Conservation (phyloP, 1,284 basidiomycete species). For the Ustilago xerochloae region DNA sequence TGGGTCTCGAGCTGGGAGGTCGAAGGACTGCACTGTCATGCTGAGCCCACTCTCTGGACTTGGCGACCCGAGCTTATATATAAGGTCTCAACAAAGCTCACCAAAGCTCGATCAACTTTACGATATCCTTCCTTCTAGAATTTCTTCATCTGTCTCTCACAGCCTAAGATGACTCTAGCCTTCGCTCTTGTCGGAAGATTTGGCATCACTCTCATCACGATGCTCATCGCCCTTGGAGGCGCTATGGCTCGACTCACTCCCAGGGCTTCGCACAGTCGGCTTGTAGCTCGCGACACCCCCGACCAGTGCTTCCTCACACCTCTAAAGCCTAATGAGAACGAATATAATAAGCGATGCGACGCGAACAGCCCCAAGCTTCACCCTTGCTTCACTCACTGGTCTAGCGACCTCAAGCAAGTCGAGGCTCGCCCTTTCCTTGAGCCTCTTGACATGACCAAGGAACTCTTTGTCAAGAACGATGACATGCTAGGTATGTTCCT, state of each 20-base stretch:
- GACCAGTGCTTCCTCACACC: not conserved
- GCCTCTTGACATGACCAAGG: not conserved
- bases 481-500: not conserved
- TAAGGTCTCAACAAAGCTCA: too few species aligned
- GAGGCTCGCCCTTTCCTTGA: not conserved
- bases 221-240: not conserved
- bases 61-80: too few species aligned
- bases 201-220: not conserved
- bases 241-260: not conserved
- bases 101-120: too few species aligned
- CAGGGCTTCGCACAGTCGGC: not conserved
- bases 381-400: conserved; percentile 10
- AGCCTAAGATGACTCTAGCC: too few species aligned
- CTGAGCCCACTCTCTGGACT: too few species aligned
- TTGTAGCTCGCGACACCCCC: not conserved
- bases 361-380: not conserved
- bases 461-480: not conserved
- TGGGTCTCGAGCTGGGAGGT: too few species aligned
- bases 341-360: not conserved
- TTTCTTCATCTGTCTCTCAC: too few species aligned
- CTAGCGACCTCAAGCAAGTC: not conserved
- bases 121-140: too few species aligned
- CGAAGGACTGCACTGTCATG: too few species aligned
- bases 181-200: too few species aligned
- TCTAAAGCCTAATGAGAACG: not conserved